Percentiles rank a stretch among this genome's conserved stretches.
Evolutionary conservation across 2,329 filamentous ascomycete genomes (phyloP).

Genomic region (Hymenoscyphus albidus): DNA sequence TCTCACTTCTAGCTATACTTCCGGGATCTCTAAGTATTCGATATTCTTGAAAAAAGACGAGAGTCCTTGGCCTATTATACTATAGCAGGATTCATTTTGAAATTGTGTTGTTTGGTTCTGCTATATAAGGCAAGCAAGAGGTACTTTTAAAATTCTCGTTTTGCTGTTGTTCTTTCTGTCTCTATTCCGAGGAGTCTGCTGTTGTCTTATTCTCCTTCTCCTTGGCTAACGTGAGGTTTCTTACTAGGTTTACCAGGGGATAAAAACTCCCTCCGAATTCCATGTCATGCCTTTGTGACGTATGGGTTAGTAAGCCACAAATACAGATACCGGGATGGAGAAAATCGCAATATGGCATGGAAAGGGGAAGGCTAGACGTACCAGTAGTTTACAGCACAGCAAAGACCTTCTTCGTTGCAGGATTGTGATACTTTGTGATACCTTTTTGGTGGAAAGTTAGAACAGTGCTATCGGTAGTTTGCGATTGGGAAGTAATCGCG

Average conservation of each 20-base stretch:
- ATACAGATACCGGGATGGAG: background rate
- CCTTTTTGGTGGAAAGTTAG: constrained; percentile 38
- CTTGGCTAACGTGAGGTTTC: constrained; percentile 20
- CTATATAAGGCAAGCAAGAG: too few species aligned
- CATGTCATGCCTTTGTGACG: constrained; percentile 67
- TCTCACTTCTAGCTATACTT: too few species aligned
- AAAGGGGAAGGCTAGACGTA: constrained; percentile 36
- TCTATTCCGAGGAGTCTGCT: background rate
- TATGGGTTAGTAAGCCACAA: constrained; percentile 13
- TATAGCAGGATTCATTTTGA: too few species aligned
- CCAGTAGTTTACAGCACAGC: constrained; percentile 81
- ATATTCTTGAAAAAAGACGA: too few species aligned
- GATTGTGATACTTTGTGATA: constrained; percentile 79
- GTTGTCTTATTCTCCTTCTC: background rate
- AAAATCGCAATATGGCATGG: background rate
- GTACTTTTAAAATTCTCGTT: too few species aligned
- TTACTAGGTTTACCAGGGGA: constrained; percentile 39
- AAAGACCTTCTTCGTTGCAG: constrained; percentile 64
- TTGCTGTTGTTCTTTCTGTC: too few species aligned
- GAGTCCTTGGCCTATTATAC: too few species aligned
- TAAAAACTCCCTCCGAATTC: constrained; percentile 69
- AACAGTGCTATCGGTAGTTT: background rate
- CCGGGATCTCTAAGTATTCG: too few species aligned
- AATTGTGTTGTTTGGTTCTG: too few species aligned
- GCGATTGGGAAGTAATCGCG: background rate